Evolutionary conservation across 768 basidiomycete species (phyloP).

Genomic region (Rhodotorula kratochvilovae): DNA sequence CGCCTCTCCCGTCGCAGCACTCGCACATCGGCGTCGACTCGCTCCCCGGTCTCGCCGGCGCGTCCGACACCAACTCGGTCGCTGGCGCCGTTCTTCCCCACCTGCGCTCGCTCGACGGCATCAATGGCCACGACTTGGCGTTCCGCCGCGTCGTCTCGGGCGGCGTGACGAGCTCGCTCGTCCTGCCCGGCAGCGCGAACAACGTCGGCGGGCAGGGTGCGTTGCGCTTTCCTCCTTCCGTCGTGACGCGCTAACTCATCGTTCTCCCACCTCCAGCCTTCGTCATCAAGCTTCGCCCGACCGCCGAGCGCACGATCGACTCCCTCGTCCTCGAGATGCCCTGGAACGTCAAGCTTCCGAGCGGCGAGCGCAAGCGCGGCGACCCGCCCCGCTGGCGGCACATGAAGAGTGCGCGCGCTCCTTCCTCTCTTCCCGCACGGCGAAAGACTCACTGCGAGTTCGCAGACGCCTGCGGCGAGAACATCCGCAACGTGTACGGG

Average conservation of each 20-base stretch:
- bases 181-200: slow-evolving; percentile 64
- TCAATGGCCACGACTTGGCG: slow-evolving; percentile 77
- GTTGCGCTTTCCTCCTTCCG: slow-evolving; percentile 14
- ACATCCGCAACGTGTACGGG: slow-evolving; percentile 4
- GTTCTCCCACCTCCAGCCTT: slow-evolving; percentile 66
- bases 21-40: slow-evolving; percentile 74
- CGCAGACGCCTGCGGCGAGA: slow-evolving; percentile 54
- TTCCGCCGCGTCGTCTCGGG: slow-evolving; percentile 72
- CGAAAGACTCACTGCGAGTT: neutral
- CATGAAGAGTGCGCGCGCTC: slow-evolving; percentile 9
- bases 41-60: slow-evolving; percentile 55
- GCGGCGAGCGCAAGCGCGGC: slow-evolving; percentile 54
- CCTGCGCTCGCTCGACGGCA: slow-evolving; percentile 74
- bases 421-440: neutral
- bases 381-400: slow-evolving; percentile 42
- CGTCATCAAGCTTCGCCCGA: slow-evolving; percentile 69
- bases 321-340: slow-evolving; percentile 72
- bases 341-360: slow-evolving; percentile 51
- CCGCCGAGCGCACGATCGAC: slow-evolving; percentile 62
- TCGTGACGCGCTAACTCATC: slow-evolving; percentile 27
- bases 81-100: slow-evolving; percentile 48
- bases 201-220: slow-evolving; percentile 4
- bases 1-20: slow-evolving; percentile 52
- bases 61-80: slow-evolving; percentile 60
- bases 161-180: slow-evolving; percentile 77